Base-by-base conservation (phyloP, 257 asterid genomes). In the Fraxinus excelsior region DNA sequence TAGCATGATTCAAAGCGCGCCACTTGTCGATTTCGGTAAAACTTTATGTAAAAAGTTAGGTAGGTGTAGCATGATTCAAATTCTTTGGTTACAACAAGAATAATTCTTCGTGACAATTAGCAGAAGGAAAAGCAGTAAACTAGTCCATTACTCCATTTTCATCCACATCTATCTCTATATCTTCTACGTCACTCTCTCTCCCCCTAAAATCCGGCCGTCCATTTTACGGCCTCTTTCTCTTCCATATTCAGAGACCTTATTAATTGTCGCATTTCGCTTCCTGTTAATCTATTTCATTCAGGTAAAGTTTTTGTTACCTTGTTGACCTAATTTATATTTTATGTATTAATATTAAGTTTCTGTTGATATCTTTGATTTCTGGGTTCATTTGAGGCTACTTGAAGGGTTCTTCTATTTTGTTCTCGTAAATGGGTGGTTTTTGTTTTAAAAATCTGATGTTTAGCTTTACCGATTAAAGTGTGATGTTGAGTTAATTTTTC, bases 201-300 rank as follows among this genome's bases (percentile, higher is more conserved):
- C 65, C 79, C 69, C 82, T 58, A 40, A 76, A 79, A 79, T 77
- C 80, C 82, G 83, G 79, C 80, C 81, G 82, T 72, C 85, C 67
- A 70, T 34, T 75, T 79, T 66, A 11, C 82, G 82, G 78, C 56
- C 69, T 80, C 81, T 84, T 72, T 78, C 31, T n/a, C 64, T 28
- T 12, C 12, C 12, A 2, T 18, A 21, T 38, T 42, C 8, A 38
- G 79, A 75, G 79, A 49, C 81, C 64, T 49, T 76, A 7, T 38
- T 65, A 5, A 21, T 66, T 23, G 3, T 42, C 51, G 29, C 51
- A 21, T 56, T 56, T 6, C 3, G 32, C 11, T 1, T 70, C 38
- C 72, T 21, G 46, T 56, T 70, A 34, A 77, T 77, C 75, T 37
- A 26, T 72, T 31, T 18, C 56, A 34, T 72, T 64, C 19, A 64